phyloP scores from a whole-genome alignment of 495 filamentous ascomycete genomes.

The Hyaloscypha finlandica region DNA sequence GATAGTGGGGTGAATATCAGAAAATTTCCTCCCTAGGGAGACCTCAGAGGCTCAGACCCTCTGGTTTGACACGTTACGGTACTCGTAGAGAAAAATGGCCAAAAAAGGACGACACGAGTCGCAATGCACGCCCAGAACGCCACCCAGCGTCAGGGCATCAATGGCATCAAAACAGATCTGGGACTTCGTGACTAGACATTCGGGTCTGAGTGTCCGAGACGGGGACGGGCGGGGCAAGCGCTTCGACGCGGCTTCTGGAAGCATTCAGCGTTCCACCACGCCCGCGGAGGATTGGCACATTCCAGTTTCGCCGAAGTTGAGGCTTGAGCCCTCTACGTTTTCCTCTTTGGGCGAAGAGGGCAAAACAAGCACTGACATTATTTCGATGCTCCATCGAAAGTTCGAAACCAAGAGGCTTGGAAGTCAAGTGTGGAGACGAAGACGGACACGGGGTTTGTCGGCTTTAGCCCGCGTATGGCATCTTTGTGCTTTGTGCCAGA shows the following conservation, averaged over 20 bases:
- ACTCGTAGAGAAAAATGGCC: background rate
- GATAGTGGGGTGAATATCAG: background rate
- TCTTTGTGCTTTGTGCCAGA: too few species aligned
- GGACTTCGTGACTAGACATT: background rate
- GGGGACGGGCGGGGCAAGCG: background rate
- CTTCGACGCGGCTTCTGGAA: background rate
- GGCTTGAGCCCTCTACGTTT: background rate
- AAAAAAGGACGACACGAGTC: too few species aligned
- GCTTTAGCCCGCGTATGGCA: too few species aligned
- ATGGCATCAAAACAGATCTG: background rate
- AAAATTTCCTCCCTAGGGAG: background rate
- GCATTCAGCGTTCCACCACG: background rate
- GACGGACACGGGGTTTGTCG: too few species aligned
- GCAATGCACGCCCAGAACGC: too few species aligned
- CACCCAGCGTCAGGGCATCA: too few species aligned
- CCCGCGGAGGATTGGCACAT: background rate
- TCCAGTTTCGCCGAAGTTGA: slow-evolving; percentile 1
- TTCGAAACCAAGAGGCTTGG: too few species aligned
- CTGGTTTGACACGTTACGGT: background rate
- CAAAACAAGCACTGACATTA: background rate
- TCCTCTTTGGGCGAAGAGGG: background rate
- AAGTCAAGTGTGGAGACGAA: background rate
- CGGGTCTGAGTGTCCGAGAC: background rate
- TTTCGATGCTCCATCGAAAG: background rate
- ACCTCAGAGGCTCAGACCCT: background rate